phyloP scores from a whole-genome alignment of 768 basidiomycete species.

The Auricularia auricula-judae region DNA sequence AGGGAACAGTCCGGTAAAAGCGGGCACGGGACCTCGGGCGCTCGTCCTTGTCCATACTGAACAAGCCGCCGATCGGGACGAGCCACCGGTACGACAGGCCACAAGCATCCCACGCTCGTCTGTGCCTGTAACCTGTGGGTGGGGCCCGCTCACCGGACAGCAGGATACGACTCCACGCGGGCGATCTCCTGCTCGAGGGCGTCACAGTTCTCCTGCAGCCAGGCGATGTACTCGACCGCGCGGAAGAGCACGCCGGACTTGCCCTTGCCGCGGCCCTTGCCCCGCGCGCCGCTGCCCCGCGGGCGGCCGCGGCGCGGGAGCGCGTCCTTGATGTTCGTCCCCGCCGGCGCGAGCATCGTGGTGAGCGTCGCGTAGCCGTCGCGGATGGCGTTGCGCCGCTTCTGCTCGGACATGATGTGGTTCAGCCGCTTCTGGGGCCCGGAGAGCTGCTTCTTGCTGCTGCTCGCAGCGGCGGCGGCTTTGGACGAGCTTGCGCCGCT shows the following conservation, averaged over 20 bases:
- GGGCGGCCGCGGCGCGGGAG: constrained; percentile 73
- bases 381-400: constrained; percentile 83
- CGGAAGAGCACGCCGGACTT: constrained; percentile 86
- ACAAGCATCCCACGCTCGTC: no score
- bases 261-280: constrained; percentile 64
- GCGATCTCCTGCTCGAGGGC: constrained; percentile 59
- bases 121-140: no score
- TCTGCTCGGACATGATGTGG: constrained; percentile 92
- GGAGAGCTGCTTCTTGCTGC: constrained; percentile 58
- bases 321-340: constrained; percentile 48
- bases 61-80: no score
- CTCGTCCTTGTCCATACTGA: no score
- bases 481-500: constrained; percentile 7
- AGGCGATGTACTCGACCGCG: constrained; percentile 74
- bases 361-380: constrained; percentile 85
- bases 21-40: no score
- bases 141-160: not conserved
- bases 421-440: constrained; percentile 82
- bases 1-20: no score
- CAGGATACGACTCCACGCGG: constrained; percentile 39
- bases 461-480: constrained; percentile 13
- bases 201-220: constrained; percentile 76
- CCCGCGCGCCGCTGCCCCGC: constrained; percentile 51
- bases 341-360: constrained; percentile 68
- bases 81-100: no score